Base-by-base conservation (phyloP, 1,284 basidiomycete genomes). In the Puccinia hordei region DNA sequence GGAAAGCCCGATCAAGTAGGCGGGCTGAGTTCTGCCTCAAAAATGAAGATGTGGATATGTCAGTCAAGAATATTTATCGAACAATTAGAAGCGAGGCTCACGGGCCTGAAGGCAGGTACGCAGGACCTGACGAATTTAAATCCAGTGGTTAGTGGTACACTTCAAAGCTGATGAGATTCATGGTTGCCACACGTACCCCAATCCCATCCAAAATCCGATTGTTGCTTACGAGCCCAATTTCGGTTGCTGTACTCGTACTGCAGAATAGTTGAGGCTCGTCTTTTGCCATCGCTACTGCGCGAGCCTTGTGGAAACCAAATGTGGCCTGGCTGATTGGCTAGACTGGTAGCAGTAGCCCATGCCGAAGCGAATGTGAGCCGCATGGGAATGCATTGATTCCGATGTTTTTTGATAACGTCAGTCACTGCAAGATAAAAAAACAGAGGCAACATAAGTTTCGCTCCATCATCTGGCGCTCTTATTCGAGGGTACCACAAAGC, bases 181-280 rank as follows among this genome's bases (percentile, higher is more conserved):
- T 57, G n/a, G 38, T 19, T 33, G 22, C 24, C 49, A 22, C 22
- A 69, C 75, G n/a, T 49, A 78, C 83, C 84, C 84, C 84, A 84
- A 69, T 84, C 84, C 84, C 84, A 84, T 19, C 84, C 84, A 69
- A 84, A 83, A 81, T 84, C 83, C 19, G 82, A 82, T 81, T 83
- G 83, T 65, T 82, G 82, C 77, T 84, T 84, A 33, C 84, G 81
- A n/a, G 83, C 78, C 82, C 81, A 83, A 79, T 83, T 83, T 19
- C 84, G 81, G 71, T 82, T 72, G 22, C 81, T 81, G 61, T 83
- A 84, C 73, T 83, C 82, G 76, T 83, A 84, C 10, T 33, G 41
- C n/a, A 51, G 41, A 35, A 80, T 30, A 10, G 69, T 72, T 46
- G 65, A 33, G 15, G 66, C n/a, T 15, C 24, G 41, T 35, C 27